These are phyloP conservation scores for Tylopilus rubrobrunneus DNA, from an alignment of 768 basidiomycete species.

Conservation along the genomic window DNA sequence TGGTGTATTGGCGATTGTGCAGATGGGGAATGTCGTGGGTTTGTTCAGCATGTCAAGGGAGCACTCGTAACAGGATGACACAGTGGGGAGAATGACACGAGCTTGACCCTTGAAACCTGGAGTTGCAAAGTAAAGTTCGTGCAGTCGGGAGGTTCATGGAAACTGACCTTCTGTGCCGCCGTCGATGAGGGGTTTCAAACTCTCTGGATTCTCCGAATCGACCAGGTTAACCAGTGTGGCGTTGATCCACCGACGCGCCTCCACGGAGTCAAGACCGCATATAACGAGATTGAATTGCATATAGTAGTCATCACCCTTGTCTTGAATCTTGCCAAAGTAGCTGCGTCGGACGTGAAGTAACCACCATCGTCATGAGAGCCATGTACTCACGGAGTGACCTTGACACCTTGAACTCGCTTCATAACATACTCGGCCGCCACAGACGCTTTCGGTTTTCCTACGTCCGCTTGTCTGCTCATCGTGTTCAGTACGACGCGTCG, in stretches of 20 bases:
- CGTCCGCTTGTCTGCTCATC: slow-evolving; percentile 69
- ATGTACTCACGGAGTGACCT: slow-evolving; percentile 83
- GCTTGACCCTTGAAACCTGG: slow-evolving; percentile 98
- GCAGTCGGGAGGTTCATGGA: not conserved
- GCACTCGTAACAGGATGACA: slow-evolving; percentile 97
- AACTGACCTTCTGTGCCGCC: slow-evolving; percentile 92
- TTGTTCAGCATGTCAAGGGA: slow-evolving; percentile 98
- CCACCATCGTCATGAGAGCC: not conserved
- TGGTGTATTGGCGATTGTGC: slow-evolving; percentile 98
- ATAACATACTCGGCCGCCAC: slow-evolving; percentile 96
- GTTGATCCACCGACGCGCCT: slow-evolving; percentile 98
- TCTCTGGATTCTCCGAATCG: slow-evolving; percentile 89
- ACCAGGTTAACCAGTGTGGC: slow-evolving; percentile 95
- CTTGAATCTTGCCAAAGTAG: slow-evolving; percentile 97
- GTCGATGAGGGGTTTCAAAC: slow-evolving; percentile 94
- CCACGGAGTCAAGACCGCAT: slow-evolving; percentile 95
- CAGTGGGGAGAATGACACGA: slow-evolving; percentile 90
- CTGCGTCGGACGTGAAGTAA: slow-evolving; percentile 38
- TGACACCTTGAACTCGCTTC: slow-evolving; percentile 94
- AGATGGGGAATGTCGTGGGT: slow-evolving; percentile 94
- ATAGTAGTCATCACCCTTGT: slow-evolving; percentile 93
- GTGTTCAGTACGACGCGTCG: not conserved
- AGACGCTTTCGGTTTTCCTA: slow-evolving; percentile 90
- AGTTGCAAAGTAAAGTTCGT: not conserved
- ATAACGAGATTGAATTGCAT: slow-evolving; percentile 96